Evolutionary conservation across 2,329 filamentous ascomycete genomes (phyloP), one percentile per base, ranked within the genome.

Genomic region (Zasmidium angulare): DNA sequence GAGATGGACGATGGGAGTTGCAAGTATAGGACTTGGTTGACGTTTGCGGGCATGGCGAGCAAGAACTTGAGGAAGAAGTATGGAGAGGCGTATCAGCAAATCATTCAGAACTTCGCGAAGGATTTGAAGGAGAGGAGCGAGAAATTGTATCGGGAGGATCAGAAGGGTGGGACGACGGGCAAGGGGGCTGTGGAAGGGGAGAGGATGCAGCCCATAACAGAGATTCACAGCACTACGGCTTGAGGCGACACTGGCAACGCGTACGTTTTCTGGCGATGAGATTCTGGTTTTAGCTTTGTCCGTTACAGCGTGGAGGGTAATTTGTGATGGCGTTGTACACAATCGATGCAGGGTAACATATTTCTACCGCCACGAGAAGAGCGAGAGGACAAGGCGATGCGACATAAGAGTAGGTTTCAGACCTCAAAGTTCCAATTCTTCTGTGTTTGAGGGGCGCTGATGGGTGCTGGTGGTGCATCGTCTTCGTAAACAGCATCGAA

Each of bases 21-120:
- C 66, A 64, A 65, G n/a, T 74, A 72, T 50, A 67, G 72, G 56
- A 79, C 76, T 59, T 81, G 79, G 79, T 76, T 81, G 68, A 71
- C 70, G 3, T 78, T 81, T 66, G 68, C 64, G 12, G 80, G 79
- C 6, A 69, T 74, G 57, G 46, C 76, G 53, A 78, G 75, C 17
- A 76, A 77, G 68, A 67, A 68, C 40, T 71, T 78, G 17, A 74
- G 72, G 69, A 78, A 76, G 75, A 76, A 78, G 69, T 77, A 75
- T 67, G 73, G 70, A 53, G 59, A 58, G 36, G 67, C 68, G 50
- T 65, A 80, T 64, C 56, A 58, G 21, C 29, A 43, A 21, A 47
- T 43, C 21, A 46, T 58, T 3, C 29, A 46, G 36, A 53, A 60
- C 43, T 56, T 52, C 26, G 56, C 48, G 29, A 29, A 43, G 49